Evolutionary conservation across 140 eudicot species (phyloP).

Genomic region (Bidens hawaiensis): DNA sequence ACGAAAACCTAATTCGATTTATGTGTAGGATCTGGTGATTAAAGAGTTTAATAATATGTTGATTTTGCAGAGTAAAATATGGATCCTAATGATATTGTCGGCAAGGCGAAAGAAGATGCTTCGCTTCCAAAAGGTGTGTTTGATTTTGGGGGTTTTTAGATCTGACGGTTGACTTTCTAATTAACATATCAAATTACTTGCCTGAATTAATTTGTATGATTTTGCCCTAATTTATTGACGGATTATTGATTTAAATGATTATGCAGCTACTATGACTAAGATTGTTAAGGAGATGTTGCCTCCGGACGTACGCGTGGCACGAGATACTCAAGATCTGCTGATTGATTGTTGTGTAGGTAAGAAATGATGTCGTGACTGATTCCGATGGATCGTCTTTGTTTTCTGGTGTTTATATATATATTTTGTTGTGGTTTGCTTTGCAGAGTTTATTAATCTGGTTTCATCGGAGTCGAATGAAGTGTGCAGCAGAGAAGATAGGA

Average conservation of each 20-base stretch:
- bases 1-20: not conserved
- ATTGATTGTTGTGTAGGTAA: slow-evolving; percentile 93
- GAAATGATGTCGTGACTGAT: slow-evolving; percentile 13
- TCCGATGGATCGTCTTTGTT: not conserved
- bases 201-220: too few relatives aligned
- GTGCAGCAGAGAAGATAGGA: slow-evolving; percentile 30
- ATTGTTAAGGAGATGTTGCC: slow-evolving; percentile 93
- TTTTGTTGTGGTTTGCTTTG: not conserved
- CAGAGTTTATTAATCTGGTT: slow-evolving; percentile 92
- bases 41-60: not conserved
- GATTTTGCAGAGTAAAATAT: slow-evolving; percentile 30
- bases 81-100: slow-evolving; percentile 91
- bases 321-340: slow-evolving; percentile 91
- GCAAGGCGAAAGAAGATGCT: slow-evolving; percentile 83
- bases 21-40: slow-evolving; percentile 14
- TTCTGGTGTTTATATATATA: not conserved
- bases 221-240: not conserved
- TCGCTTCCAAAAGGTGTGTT: slow-evolving; percentile 84
- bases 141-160: not conserved
- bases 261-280: slow-evolving; percentile 89
- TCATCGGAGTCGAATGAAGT: slow-evolving; percentile 99
- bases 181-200: too few relatives aligned
- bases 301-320: slow-evolving; percentile 91
- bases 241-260: slow-evolving; percentile 1
- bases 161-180: not conserved